Percentiles rank a stretch among this genome's conserved stretches.
Evolutionary conservation across 306 rosid genomes (phyloP).

Genomic region (Citrullus amarus): DNA sequence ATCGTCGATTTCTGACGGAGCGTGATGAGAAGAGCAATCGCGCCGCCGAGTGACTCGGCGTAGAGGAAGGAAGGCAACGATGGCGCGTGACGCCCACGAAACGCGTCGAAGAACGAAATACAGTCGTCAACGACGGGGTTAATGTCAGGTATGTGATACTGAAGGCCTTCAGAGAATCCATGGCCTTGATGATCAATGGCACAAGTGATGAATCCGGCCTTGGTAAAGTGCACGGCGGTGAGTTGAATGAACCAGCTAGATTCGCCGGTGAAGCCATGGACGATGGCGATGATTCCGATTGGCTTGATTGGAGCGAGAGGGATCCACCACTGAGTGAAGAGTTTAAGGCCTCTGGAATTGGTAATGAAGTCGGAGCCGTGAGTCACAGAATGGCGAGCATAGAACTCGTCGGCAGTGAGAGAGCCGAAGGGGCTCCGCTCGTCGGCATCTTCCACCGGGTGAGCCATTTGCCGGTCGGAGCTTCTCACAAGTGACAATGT

Average conservation of each 20-base stretch:
- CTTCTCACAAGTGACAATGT: too few relatives aligned
- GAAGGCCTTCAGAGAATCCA: slow-evolving; percentile 93
- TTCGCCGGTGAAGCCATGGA: slow-evolving; percentile 94
- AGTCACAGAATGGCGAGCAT: slow-evolving; percentile 57
- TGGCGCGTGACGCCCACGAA: slow-evolving; percentile 43
- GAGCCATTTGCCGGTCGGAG: slow-evolving; percentile 35
- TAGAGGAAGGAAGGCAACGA: slow-evolving; percentile 64
- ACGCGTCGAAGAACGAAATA: slow-evolving; percentile 46
- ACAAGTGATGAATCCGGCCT: slow-evolving; percentile 73
- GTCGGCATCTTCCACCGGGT: slow-evolving; percentile 74
- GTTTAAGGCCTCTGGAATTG: slow-evolving; percentile 59
- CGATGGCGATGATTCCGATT: slow-evolving; percentile 51
- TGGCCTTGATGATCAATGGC: slow-evolving; percentile 97
- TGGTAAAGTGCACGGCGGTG: slow-evolving; percentile 64
- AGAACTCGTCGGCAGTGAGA: slow-evolving; percentile 60
- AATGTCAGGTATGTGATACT: slow-evolving; percentile 72
- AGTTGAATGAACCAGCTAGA: slow-evolving; percentile 94
- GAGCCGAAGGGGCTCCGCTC: slow-evolving; percentile 66
- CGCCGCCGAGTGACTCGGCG: slow-evolving; percentile 93
- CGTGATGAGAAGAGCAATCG: slow-evolving; percentile 63
- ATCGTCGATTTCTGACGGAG: slow-evolving; percentile 28
- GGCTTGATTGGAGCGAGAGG: slow-evolving; percentile 49
- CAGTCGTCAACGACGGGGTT: slow-evolving; percentile 87
- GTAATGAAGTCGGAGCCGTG: slow-evolving; percentile 64
- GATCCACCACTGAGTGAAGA: slow-evolving; percentile 90